Evolutionary conservation across 2,329 filamentous ascomycete species (phyloP), one percentile per base, ranked within the genome.

Genomic region (Cephalotrichum gorgonifer): DNA sequence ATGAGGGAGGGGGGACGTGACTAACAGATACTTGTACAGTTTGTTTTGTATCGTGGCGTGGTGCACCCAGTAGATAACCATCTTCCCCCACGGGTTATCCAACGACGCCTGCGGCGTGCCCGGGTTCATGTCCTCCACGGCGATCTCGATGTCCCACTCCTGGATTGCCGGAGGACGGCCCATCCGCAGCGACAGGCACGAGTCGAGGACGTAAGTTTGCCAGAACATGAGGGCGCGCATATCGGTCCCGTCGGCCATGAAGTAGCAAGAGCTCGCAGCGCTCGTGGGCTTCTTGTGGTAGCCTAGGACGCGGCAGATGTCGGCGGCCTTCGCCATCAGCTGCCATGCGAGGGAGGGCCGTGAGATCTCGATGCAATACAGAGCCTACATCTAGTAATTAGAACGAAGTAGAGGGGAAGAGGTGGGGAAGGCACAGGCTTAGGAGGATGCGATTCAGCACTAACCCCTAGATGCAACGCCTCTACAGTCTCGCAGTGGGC

Each of bases 271-370:
- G 17, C 14, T 30, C 27, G 25, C 9, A n/a, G 42, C 6, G 23
- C 20, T 22, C 41, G 20, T 12, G 31, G n/a, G 23, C 39, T 46
- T 39, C 48, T 20, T 42, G 57, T 84, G 81, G 52, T 79, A 82
- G 3, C 81, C 81, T 4, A 83, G 72, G 0, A 75, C 76, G 55
- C 81, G 78, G 53, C 78, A 82, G 47, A 85, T 67, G 47, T 76
- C 72, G 12, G 75, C 74, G 0, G 80, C 81, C 17, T 73, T 72
- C 6, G 74, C 76, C 23, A 73, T 75, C 17, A 85, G 64, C n/a
- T 78, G 75, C 74, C 79, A 82, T n/a, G 77, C 78, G 3, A 85
- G 69, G 0, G 78, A 79, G 1, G 79, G 78, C 35, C 78, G 76
- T 3, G 78, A 80, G 14, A 75, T 69, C 52, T 84, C 79, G 44